phyloP scores from a whole-genome alignment of 129 eudicot species.

The Calendula officinalis region DNA sequence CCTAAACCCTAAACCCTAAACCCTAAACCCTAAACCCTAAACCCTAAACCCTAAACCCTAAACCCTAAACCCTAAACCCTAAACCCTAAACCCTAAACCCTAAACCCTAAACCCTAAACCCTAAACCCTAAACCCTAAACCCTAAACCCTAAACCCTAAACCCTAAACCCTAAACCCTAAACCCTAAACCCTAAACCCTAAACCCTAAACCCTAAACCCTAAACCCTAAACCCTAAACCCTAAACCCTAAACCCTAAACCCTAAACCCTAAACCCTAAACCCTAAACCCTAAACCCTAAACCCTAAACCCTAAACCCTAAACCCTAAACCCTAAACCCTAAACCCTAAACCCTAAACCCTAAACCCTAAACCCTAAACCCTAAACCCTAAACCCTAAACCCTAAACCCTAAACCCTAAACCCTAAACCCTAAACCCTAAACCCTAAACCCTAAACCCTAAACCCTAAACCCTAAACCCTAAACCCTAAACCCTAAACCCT shows the following conservation, averaged over 20 bases:
- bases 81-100: slow-evolving; percentile 27
- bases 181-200: slow-evolving; percentile 19
- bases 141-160: slow-evolving; percentile 1
- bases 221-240: slow-evolving; percentile 25
- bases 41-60: slow-evolving; percentile 19
- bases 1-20: slow-evolving; percentile 1
- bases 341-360: slow-evolving; percentile 29
- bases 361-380: slow-evolving; percentile 29
- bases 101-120: slow-evolving; percentile 19
- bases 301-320: slow-evolving; percentile 19
- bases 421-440: slow-evolving; percentile 10
- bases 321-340: slow-evolving; percentile 18
- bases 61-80: slow-evolving; percentile 25
- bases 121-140: slow-evolving; percentile 23
- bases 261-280: slow-evolving; percentile 28
- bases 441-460: slow-evolving; percentile 3
- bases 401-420: slow-evolving; percentile 33
- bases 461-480: slow-evolving; percentile 8
- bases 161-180: slow-evolving; percentile 20
- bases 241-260: slow-evolving; percentile 28
- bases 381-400: slow-evolving; percentile 28
- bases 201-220: slow-evolving; percentile 24
- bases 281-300: slow-evolving; percentile 24
- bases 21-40: slow-evolving; percentile 5
- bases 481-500: slow-evolving; percentile 16